Evolutionary conservation across 495 filamentous ascomycete genomes (phyloP).

Genomic region (Articulospora tetracladia): DNA sequence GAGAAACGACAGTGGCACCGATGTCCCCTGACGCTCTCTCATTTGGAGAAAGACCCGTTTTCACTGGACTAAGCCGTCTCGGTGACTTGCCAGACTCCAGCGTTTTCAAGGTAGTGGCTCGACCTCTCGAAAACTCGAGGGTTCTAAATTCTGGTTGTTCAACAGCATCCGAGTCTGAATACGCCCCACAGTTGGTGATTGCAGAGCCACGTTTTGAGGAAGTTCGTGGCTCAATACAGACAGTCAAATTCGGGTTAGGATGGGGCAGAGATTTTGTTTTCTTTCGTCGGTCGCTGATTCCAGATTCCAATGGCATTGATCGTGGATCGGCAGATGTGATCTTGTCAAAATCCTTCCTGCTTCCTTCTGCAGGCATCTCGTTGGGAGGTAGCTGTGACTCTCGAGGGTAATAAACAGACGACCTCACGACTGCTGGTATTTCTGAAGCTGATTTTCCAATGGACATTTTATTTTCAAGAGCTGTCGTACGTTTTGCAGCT

Average conservation of each 20-base stretch:
- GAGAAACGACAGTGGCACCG: not conserved
- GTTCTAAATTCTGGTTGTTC: conserved; percentile 12
- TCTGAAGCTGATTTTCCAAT: not conserved
- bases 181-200: not conserved
- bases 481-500: not conserved
- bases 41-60: not conserved
- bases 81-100: conserved; percentile 9
- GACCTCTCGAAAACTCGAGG: not conserved
- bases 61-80: conserved; percentile 6
- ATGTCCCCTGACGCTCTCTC: not conserved
- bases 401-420: not conserved
- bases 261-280: not conserved
- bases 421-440: no score
- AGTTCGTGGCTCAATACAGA: not conserved
- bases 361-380: not conserved
- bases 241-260: not conserved
- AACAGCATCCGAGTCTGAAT: not conserved
- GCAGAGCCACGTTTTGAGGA: not conserved
- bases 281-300: not conserved
- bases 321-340: conserved; percentile 12
- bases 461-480: not conserved
- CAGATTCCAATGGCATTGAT: conserved; percentile 2
- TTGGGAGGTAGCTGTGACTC: not conserved
- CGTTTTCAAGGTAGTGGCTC: not conserved
- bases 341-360: not conserved